Conservation (phyloP, 768 basidiomycete genomes). For the Pleurotus platypus region DNA sequence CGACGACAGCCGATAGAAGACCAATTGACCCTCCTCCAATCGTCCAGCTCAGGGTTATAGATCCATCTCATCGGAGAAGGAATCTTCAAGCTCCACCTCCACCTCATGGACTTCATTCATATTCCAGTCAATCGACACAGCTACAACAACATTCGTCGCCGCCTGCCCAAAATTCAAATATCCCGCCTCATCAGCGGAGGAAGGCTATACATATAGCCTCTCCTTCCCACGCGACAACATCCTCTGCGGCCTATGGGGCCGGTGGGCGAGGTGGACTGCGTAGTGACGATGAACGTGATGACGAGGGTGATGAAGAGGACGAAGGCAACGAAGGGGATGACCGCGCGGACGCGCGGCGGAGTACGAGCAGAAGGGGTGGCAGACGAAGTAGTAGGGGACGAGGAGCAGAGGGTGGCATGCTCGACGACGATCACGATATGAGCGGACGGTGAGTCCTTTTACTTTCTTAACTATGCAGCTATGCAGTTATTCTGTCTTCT, state of each 20-base stretch:
- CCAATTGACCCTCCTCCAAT: conserved; percentile 97
- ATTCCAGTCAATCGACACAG: not conserved
- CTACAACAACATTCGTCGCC: not conserved
- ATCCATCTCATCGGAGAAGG: conserved; percentile 35
- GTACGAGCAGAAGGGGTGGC: too few species aligned
- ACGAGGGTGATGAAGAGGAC: not conserved
- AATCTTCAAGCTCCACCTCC: not conserved
- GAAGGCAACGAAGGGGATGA: not conserved
- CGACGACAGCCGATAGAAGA: conserved; percentile 75
- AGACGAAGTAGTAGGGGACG: too few species aligned
- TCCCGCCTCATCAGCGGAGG: conserved; percentile 4
- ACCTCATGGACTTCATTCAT: too few species aligned
- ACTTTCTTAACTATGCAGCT: too few species aligned
- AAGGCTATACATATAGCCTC: not conserved
- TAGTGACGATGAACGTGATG: not conserved
- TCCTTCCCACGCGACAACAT: too few species aligned
- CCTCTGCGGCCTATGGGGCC: too few species aligned
- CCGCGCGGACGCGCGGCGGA: too few species aligned
- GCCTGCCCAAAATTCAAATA: not conserved
- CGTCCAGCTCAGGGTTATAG: conserved; percentile 88
- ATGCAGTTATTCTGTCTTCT: too few species aligned
- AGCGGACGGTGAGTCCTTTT: too few species aligned
- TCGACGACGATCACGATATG: too few species aligned
- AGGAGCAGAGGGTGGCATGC: too few species aligned
- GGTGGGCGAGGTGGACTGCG: too few species aligned